phyloP scores from a whole-genome alignment of 225 moss, liverwort and hornwort genomes.

The Rhytidiadelphus loreus region DNA sequence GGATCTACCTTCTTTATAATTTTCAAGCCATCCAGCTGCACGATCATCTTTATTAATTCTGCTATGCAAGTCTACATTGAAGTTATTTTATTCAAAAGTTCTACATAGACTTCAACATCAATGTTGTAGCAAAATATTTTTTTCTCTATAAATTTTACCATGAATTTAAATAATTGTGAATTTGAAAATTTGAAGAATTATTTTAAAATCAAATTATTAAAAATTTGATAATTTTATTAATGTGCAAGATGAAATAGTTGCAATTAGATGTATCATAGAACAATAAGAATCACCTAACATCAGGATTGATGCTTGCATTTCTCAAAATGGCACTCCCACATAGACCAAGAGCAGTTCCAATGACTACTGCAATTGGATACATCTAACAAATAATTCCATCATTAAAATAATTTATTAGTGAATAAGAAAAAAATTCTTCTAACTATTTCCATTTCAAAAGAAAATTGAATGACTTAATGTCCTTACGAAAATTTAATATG shows the following conservation, averaged over 20 bases:
- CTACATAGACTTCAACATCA: background rate
- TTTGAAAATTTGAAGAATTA: background rate
- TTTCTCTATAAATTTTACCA: background rate
- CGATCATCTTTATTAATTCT: slow-evolving; percentile 42
- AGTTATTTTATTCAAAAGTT: background rate
- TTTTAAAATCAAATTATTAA: background rate
- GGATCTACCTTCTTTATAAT: slow-evolving; percentile 17
- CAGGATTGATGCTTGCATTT: slow-evolving; percentile 30
- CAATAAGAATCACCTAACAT: slow-evolving; percentile 13
- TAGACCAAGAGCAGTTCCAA: slow-evolving; percentile 25
- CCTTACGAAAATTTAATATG: too few species aligned
- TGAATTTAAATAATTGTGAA: too few species aligned
- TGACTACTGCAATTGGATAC: slow-evolving; percentile 30
- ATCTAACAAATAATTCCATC: background rate
- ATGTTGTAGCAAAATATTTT: background rate
- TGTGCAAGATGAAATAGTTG: background rate
- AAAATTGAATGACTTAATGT: background rate
- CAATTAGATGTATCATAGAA: background rate
- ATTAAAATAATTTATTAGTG: background rate
- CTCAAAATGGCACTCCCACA: slow-evolving; percentile 21
- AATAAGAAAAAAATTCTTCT: background rate
- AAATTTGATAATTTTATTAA: too few species aligned
- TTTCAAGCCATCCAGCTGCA: slow-evolving; percentile 17
- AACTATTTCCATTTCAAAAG: background rate
- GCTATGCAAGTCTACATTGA: background rate